Evolutionary conservation across 805 yeast species (phyloP).

Genomic region (Suhomyces canberraensis): DNA sequence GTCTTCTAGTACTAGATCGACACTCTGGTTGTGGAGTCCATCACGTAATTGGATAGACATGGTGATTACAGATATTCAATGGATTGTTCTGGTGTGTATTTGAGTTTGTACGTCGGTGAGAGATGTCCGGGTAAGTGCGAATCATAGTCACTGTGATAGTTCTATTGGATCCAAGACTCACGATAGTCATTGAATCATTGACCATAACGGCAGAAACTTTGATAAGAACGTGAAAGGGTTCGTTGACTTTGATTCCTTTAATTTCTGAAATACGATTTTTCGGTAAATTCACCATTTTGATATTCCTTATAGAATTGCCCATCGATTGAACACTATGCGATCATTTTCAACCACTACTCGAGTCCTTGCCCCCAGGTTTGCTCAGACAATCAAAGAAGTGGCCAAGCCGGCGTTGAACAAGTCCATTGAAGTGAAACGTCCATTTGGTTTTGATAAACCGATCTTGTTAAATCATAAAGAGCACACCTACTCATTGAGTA

Average conservation of each 20-base stretch:
- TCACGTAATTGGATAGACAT: slow-evolving; percentile 61
- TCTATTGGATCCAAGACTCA: too few relatives aligned
- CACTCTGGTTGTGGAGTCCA: slow-evolving; percentile 58
- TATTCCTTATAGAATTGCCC: too few relatives aligned
- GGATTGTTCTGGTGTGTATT: too few relatives aligned
- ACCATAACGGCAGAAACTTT: too few relatives aligned
- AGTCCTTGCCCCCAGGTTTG: slow-evolving; percentile 26
- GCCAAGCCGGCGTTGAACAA: slow-evolving; percentile 37
- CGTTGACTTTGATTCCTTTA: too few relatives aligned
- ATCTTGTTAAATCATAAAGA: slow-evolving; percentile 22
- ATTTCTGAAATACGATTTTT: too few relatives aligned
- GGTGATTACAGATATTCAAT: background rate
- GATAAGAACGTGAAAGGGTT: too few relatives aligned
- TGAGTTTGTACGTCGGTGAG: background rate
- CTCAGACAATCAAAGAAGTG: slow-evolving; percentile 34
- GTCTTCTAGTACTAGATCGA: slow-evolving; percentile 79
- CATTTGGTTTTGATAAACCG: slow-evolving; percentile 38
- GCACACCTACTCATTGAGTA: slow-evolving; percentile 14
- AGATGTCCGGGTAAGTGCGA: background rate
- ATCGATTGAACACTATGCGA: too few relatives aligned
- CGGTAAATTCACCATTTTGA: too few relatives aligned
- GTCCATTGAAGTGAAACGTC: slow-evolving; percentile 29
- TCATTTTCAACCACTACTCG: background rate
- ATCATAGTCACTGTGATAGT: too few relatives aligned
- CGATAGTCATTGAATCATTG: too few relatives aligned